Conservation (phyloP, 768 basidiomycete genomes). For the Suillus luteus region DNA sequence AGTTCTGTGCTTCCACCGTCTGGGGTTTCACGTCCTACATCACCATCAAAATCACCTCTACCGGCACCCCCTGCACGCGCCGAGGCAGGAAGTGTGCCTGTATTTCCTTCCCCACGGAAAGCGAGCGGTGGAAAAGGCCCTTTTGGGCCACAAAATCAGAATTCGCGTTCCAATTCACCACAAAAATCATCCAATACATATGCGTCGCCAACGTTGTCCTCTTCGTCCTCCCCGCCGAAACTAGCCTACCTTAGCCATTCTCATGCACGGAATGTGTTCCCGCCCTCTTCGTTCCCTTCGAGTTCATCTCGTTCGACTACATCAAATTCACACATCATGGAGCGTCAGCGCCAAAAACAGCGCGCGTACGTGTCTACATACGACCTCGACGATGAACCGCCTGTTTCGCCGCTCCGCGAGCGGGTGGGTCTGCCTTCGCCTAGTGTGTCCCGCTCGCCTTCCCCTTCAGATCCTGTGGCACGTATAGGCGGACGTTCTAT, state of each 20-base stretch:
- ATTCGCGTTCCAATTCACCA: constrained; percentile 2
- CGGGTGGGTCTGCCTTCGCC: constrained; percentile 7
- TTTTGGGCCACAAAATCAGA: neutral
- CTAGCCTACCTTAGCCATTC: constrained; percentile 7
- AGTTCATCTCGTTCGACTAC: constrained; percentile 1
- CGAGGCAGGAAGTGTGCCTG: neutral
- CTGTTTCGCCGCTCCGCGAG: constrained; percentile 27
- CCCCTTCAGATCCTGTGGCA: constrained; percentile 2
- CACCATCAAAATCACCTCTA: constrained; percentile 7
- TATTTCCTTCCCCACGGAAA: neutral
- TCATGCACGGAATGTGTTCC: constrained; percentile 4
- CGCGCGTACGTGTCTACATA: constrained; percentile 1
- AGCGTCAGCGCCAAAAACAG: constrained; percentile 11
- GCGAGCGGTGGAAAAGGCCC: neutral
- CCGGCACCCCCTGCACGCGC: neutral
- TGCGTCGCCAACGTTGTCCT: constrained; percentile 25
- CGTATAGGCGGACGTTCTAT: neutral
- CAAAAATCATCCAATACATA: neutral
- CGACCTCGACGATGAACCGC: constrained; percentile 38
- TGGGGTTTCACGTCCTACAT: constrained; percentile 12
- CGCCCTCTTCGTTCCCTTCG: neutral
- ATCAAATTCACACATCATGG: constrained; percentile 5
- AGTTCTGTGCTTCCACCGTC: constrained; percentile 5
- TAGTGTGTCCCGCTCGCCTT: constrained; percentile 1
- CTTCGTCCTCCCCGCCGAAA: constrained; percentile 15